Evolutionary conservation across 768 basidiomycete genomes (phyloP), one percentile per base, ranked within the genome.

Genomic region (Dioszegia aurantiaca): DNA sequence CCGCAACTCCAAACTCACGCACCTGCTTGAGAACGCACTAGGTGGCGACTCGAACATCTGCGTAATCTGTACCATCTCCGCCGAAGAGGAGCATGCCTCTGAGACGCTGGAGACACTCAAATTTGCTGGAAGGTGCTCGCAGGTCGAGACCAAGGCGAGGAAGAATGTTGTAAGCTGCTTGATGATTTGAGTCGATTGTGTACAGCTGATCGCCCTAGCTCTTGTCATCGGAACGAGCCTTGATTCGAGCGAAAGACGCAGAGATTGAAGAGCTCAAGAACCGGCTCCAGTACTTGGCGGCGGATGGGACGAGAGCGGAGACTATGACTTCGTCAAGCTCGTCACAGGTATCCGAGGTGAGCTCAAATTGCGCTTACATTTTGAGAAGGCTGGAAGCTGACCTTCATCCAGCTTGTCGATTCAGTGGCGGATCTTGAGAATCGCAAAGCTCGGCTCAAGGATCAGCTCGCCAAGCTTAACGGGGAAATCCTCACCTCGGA

Each of bases 41-140:
- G 72, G 72, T 24, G 77, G 76, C 2, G 75, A 77, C 45, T 75
- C 77, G 17, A 71, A 76, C 41, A 75, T 78, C 44, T 77, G 76
- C 33, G 77, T 78, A 28, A 77, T 78, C 62, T 78, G 77, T 57
- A 78, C 77, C 33, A 59, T 75, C 55, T 72, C 74, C 11, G 67
- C 68, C 26, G 77, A 78, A 33, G 71, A 74, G 36, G 70, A 71
- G 27, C 77, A 78, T 44, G 59, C 64, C 27, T 61, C 63, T 19
- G 77, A 78, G 48, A 76, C 76, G 4, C 62, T 77, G 8, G 75
- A 76, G 53, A 77, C 77, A 2, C 60, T 78, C 23, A 78, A 78
- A 58, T 78, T 78, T 48, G 77, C 77, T 21, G 70, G 72, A 6
- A 47, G 74, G 33, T 77, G 75, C 41, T 72, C 76, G 6, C 70